phyloP scores from a whole-genome alignment of 2,329 filamentous ascomycete genomes.

The Aspergillus puulaauensis region DNA sequence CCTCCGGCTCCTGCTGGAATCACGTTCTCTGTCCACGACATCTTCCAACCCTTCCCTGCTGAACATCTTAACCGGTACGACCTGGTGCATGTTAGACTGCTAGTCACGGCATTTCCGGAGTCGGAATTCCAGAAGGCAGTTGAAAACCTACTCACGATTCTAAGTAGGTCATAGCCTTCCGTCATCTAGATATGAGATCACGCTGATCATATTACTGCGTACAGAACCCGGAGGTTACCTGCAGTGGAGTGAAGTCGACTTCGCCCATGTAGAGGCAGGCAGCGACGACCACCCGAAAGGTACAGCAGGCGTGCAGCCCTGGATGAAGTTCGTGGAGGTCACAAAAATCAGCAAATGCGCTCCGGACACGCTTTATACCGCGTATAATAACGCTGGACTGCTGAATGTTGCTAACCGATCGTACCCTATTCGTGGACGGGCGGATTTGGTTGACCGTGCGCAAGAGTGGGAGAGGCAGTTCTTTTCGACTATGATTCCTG shows the following conservation, averaged over 20 bases:
- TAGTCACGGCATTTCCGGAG: not conserved
- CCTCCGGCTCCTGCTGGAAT: not conserved
- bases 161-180: not conserved
- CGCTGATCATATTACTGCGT: not conserved
- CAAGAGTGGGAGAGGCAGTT: not conserved
- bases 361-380: not conserved
- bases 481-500: not conserved
- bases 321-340: not conserved
- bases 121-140: not conserved
- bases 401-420: not conserved
- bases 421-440: not conserved
- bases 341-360: not conserved
- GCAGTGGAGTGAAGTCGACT: conserved; percentile 7
- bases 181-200: not conserved
- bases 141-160: not conserved
- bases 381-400: not conserved
- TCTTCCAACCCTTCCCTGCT: not conserved
- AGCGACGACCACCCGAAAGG: not conserved
- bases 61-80: conserved; percentile 7
- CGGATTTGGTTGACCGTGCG: not conserved
- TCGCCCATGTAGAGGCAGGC: not conserved
- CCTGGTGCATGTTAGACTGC: conserved; percentile 1
- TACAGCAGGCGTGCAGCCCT: not conserved
- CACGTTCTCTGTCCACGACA: not conserved
- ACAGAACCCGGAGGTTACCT: conserved; percentile 1